Evolutionary conservation across 495 filamentous ascomycete genomes (phyloP).

Genomic region (Talaromyces adpressus): DNA sequence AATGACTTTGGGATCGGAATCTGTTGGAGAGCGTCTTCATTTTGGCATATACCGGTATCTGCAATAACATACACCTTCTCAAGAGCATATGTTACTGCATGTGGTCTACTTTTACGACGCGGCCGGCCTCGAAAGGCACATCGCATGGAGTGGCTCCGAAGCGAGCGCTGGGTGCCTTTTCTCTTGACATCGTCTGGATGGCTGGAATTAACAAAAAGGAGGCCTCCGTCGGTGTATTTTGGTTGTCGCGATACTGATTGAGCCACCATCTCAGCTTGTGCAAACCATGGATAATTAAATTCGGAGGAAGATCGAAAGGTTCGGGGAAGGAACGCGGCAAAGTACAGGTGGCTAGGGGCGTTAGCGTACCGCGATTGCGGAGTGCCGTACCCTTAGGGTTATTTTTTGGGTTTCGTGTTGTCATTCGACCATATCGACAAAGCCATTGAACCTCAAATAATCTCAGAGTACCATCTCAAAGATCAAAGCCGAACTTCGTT

Average conservation of each 20-base stretch:
- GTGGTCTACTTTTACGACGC: not conserved
- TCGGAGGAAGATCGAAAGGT: not conserved
- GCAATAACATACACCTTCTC: not conserved
- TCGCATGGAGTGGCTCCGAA: slow-evolving; percentile 13
- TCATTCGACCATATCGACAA: not conserved
- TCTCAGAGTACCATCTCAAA: too few species aligned
- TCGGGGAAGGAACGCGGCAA: not conserved
- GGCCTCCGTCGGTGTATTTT: not conserved
- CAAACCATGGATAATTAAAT: not conserved
- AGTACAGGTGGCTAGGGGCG: not conserved
- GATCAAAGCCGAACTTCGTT: not conserved
- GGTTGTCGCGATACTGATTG: not conserved
- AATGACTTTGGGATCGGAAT: slow-evolving; percentile 1
- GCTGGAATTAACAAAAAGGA: slow-evolving; percentile 9
- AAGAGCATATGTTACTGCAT: slow-evolving; percentile 8
- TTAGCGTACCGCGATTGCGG: not conserved
- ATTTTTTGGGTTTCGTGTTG: not conserved
- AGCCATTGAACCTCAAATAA: not conserved
- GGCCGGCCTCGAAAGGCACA: slow-evolving; percentile 9
- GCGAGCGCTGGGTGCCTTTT: slow-evolving; percentile 10
- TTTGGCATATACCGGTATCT: not conserved
- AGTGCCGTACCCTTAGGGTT: not conserved
- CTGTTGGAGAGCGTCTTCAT: not conserved
- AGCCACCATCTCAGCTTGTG: not conserved
- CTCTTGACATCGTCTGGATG: slow-evolving; percentile 8